A percentile compares a stretch with the other conserved stretches of the same genome.
phyloP scores from a whole-genome alignment of 192 early-diverging fungal genomes.

The Linnemannia elongata region DNA sequence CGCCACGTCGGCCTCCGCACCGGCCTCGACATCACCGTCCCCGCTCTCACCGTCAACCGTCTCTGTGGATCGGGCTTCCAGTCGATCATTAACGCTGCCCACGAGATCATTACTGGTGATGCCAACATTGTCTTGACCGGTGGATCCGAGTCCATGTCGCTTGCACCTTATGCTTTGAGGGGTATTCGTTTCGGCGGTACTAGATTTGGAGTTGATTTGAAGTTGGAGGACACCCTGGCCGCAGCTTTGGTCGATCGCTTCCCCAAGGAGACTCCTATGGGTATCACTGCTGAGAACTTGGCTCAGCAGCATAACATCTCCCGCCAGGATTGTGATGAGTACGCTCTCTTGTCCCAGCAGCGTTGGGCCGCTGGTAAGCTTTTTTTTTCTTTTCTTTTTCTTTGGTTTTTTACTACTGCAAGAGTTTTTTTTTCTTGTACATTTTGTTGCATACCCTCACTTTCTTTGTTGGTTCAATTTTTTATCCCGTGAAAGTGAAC shows the following conservation, averaged over 20 bases:
- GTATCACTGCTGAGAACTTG: slow-evolving; percentile 95
- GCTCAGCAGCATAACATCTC: slow-evolving; percentile 86
- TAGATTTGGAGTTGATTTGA: slow-evolving; percentile 88
- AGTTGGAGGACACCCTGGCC: slow-evolving; percentile 92
- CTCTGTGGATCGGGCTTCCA: slow-evolving; percentile 98
- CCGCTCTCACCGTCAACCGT: slow-evolving; percentile 94
- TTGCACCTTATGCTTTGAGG: slow-evolving; percentile 89
- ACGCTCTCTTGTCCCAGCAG: slow-evolving; percentile 86
- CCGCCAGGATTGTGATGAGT: slow-evolving; percentile 87
- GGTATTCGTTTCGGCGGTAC: slow-evolving; percentile 85
- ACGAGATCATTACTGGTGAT: slow-evolving; percentile 90
- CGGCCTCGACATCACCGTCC: slow-evolving; percentile 85
- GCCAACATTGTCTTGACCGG: slow-evolving; percentile 89
- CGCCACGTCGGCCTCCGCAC: slow-evolving; percentile 94
- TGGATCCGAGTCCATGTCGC: slow-evolving; percentile 95
- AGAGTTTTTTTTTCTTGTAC: background rate
- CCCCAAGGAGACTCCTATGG: slow-evolving; percentile 89
- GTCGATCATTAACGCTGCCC: slow-evolving; percentile 92
- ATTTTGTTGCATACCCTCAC: background rate
- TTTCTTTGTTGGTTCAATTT: background rate
- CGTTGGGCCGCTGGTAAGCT: slow-evolving; percentile 84
- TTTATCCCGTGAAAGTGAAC: background rate
- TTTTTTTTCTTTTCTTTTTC: background rate
- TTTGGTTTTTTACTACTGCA: background rate
- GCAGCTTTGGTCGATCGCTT: slow-evolving; percentile 88